Base-by-base conservation (phyloP, 106 monocot species). In the Allium cepa region DNA sequence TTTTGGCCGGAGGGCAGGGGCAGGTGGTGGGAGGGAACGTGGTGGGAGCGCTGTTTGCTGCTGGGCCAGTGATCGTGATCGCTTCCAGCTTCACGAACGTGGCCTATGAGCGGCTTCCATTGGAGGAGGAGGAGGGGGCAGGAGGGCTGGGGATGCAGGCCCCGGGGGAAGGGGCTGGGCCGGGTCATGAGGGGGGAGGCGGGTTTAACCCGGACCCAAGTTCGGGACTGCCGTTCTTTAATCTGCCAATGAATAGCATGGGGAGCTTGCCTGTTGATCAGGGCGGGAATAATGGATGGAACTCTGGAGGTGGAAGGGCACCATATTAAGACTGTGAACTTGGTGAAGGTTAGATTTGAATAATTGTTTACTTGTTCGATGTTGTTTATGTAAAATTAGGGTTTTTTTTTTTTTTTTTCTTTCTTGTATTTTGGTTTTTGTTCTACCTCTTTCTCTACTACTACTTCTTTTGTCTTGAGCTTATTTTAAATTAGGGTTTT, bases 1-100 rank as follows among this genome's bases (percentile, higher is more conserved):
- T 80, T 69, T 74, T 83, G 26, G 80, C 83, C 0, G 83, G 83
- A 9, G 71, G 79, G 14, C 87, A 78, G 64, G 83, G 87, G 8
- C 87, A 83, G 56, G 86, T 87, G 18, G 79, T 87, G 67, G 86
- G 86, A 1, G 87, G 87, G 11, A 87, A 72, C 77, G 87, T 87
- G 10, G 83, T 78, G 16, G 87, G 87, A 9, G 72, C 83, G 10
- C 69, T 87, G 56, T 68, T 62, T 11, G 83, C 87, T 0, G 76
- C 78, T 0, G 87, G 83, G 10, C 80, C 87, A 7, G 87, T 87
- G 17, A 80, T 87, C 56, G 79, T 83, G 18, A 78, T 83, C 49
- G 74, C 80, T 9, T 79, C 87, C 8, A 80, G 83, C 16, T 87
- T 87, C 58, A 78, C 83, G 28, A 87, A 83, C 71, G 77, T 83